These are phyloP conservation scores for Rhizophora mangle DNA, from an alignment of 345 rosid species.

Conservation along the genomic window DNA sequence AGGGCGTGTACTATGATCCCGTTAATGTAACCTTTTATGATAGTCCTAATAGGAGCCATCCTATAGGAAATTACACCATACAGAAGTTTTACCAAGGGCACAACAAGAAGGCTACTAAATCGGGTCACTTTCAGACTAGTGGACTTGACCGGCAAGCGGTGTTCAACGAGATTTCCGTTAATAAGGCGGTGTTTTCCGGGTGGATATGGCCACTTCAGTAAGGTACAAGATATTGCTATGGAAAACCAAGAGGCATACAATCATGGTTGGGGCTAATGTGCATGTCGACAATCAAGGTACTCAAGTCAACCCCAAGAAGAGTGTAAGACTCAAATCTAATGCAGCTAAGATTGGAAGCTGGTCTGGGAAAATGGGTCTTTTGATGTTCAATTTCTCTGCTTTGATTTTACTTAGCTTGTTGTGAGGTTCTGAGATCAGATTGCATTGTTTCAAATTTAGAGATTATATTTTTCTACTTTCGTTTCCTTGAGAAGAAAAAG, in stretches of 20 bases:
- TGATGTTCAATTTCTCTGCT: conserved; percentile 17
- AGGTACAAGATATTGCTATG: conserved; percentile 60
- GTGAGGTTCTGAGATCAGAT: neutral
- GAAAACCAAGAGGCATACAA: conserved; percentile 48
- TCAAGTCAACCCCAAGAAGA: conserved; percentile 20
- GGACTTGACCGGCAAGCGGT: conserved; percentile 29
- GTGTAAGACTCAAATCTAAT: conserved; percentile 47
- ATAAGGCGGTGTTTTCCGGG: conserved; percentile 44
- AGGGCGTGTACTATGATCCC: conserved; percentile 62
- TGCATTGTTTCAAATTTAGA: neutral
- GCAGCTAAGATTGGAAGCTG: conserved; percentile 19
- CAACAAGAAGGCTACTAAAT: conserved; percentile 57
- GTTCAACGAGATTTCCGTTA: conserved; percentile 28
- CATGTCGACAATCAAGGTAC: conserved; percentile 39
- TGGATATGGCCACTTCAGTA: conserved; percentile 61
- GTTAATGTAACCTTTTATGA: conserved; percentile 44
- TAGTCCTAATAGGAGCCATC: conserved; percentile 2
- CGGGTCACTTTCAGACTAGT: neutral
- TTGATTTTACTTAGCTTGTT: conserved; percentile 23
- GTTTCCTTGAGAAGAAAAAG: neutral
- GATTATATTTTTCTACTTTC: neutral
- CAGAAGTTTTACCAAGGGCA: conserved; percentile 55
- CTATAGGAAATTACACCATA: conserved; percentile 26
- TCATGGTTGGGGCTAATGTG: conserved; percentile 51
- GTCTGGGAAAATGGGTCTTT: conserved; percentile 10